Evolutionary conservation across 2,329 filamentous ascomycete species (phyloP).

Genomic region (Pseudopyrenochaeta lycopersici): DNA sequence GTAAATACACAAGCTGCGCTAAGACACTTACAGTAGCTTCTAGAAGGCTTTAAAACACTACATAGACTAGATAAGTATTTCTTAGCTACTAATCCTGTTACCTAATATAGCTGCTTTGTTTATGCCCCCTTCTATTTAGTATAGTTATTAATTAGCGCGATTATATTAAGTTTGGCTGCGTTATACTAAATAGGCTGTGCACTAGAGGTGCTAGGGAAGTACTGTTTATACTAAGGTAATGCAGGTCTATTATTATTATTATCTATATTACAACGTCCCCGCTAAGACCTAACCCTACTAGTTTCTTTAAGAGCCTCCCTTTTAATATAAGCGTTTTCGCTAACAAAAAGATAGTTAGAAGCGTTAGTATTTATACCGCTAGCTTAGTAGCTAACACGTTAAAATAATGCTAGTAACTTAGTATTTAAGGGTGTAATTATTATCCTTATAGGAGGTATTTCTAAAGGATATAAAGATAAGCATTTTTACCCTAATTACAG

Average conservation of each 20-base stretch:
- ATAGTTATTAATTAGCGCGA: neutral
- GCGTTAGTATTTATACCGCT: neutral
- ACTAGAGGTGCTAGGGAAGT: neutral
- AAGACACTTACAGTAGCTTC: no score
- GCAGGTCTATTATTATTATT: neutral
- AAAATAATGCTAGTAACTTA: slow-evolving; percentile 2
- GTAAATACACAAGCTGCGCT: no score
- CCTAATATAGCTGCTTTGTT: neutral
- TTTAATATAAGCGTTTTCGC: neutral
- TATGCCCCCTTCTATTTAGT: neutral
- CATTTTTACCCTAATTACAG: neutral
- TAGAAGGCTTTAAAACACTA: neutral
- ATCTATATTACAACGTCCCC: neutral
- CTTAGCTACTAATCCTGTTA: neutral
- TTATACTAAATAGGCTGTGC: neutral
- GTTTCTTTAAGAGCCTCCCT: neutral
- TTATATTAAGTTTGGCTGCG: slow-evolving; percentile 2
- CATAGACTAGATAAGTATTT: neutral
- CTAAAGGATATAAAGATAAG: slow-evolving; percentile 3
- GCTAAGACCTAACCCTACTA: neutral
- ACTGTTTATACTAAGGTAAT: neutral
- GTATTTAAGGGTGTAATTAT: neutral
- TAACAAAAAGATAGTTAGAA: neutral
- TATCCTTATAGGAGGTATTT: neutral
- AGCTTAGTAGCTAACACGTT: slow-evolving; percentile 1